These are phyloP conservation scores for Clavariopsis aquatica DNA, from an alignment of 495 filamentous ascomycete genomes.

Conservation along the genomic window DNA sequence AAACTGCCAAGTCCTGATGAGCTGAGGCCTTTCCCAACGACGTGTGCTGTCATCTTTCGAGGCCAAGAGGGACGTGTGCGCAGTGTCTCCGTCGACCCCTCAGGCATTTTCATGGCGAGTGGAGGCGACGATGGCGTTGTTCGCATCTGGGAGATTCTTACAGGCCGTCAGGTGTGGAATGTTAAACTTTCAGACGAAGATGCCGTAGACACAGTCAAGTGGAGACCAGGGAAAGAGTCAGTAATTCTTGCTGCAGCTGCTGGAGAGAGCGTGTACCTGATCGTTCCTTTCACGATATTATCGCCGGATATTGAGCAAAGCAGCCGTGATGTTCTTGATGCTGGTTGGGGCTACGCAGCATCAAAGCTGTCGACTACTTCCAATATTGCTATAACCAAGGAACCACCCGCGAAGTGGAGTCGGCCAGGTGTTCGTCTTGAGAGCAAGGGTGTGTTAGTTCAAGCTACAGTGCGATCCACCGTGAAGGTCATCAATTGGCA, in stretches of 20 bases:
- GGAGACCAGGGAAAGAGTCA: slow-evolving; percentile 82
- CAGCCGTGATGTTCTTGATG: slow-evolving; percentile 75
- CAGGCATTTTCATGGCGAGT: slow-evolving; percentile 76
- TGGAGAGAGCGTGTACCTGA: slow-evolving; percentile 81
- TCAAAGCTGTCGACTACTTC: slow-evolving; percentile 59
- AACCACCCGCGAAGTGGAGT: slow-evolving; percentile 75
- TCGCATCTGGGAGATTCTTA: slow-evolving; percentile 84
- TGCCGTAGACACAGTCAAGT: slow-evolving; percentile 81
- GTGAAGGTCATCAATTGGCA: slow-evolving; percentile 95
- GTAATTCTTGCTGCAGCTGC: slow-evolving; percentile 79
- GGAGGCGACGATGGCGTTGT: slow-evolving; percentile 95
- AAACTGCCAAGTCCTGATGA: slow-evolving; percentile 95
- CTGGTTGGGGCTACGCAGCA: slow-evolving; percentile 86
- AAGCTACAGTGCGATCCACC: slow-evolving; percentile 74
- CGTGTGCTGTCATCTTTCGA: slow-evolving; percentile 76
- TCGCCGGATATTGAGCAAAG: slow-evolving; percentile 71
- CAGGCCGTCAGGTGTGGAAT: slow-evolving; percentile 85
- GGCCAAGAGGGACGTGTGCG: slow-evolving; percentile 90
- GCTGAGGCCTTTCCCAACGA: slow-evolving; percentile 88
- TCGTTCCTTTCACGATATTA: slow-evolving; percentile 67
- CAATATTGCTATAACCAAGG: slow-evolving; percentile 63
- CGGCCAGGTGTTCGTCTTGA: slow-evolving; percentile 73
- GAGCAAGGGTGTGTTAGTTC: slow-evolving; percentile 73
- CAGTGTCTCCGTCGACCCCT: slow-evolving; percentile 74
- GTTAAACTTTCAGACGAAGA: slow-evolving; percentile 77